These are phyloP conservation scores for Albatrellus ellisii DNA, from an alignment of 768 basidiomycete genomes.

Conservation along the genomic window DNA sequence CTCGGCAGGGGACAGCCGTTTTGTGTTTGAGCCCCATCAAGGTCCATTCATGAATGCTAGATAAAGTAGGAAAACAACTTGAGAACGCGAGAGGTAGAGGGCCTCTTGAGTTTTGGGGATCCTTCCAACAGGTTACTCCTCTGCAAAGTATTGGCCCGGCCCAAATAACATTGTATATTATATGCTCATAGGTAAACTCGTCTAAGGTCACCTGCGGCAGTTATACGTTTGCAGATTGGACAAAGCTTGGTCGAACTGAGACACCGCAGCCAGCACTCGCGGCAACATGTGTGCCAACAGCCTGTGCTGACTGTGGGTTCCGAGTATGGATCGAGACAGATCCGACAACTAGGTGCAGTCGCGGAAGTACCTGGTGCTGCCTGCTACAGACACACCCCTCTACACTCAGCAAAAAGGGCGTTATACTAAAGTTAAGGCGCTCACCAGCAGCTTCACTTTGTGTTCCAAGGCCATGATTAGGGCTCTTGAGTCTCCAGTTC, in stretches of 20 bases:
- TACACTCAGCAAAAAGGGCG: constrained; percentile 24
- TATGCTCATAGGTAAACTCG: constrained; percentile 71
- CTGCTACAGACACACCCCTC: background rate
- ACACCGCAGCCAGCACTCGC: constrained; percentile 77
- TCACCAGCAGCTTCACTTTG: constrained; percentile 29
- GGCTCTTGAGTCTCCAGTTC: constrained; percentile 31
- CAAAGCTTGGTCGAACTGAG: constrained; percentile 72
- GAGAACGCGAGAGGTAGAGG: too few species aligned
- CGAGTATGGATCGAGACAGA: constrained; percentile 65
- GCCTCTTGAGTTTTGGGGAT: too few species aligned
- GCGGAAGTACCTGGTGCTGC: background rate
- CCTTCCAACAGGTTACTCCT: too few species aligned
- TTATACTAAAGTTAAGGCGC: constrained; percentile 27
- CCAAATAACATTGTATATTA: too few species aligned
- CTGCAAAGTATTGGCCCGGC: too few species aligned
- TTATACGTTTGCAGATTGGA: constrained; percentile 82
- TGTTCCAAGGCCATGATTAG: constrained; percentile 44
- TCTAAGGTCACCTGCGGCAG: constrained; percentile 59
- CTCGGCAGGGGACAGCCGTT: too few species aligned
- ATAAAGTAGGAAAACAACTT: too few species aligned
- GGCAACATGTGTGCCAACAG: constrained; percentile 82
- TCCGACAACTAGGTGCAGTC: constrained; percentile 42
- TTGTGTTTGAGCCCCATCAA: too few species aligned
- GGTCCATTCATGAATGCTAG: too few species aligned
- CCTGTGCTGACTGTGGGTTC: constrained; percentile 75